phyloP scores from a whole-genome alignment of 1,284 basidiomycete species.

The Puccinia horiana region DNA sequence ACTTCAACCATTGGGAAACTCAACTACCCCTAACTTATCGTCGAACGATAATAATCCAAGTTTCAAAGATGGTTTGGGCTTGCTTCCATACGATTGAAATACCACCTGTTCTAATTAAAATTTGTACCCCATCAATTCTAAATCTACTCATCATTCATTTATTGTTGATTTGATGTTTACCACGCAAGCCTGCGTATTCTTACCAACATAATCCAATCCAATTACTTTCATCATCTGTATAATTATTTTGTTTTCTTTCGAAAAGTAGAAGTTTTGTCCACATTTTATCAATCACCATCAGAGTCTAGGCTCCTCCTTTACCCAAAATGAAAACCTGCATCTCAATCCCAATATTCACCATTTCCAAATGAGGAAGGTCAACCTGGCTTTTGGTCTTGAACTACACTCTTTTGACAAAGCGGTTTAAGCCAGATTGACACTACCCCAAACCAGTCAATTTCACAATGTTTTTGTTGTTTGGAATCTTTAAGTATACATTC shows the following conservation, averaged over 20 bases:
- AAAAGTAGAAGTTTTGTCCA: slow-evolving; percentile 9
- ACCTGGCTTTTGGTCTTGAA: not conserved
- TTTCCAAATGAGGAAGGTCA: not conserved
- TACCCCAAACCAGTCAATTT: too few relatives aligned
- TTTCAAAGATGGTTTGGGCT: not conserved
- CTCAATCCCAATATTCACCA: not conserved
- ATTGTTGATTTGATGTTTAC: not conserved
- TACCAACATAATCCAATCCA: not conserved
- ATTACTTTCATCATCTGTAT: too few relatives aligned
- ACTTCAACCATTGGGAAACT: not conserved
- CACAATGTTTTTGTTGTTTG: too few relatives aligned
- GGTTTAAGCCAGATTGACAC: not conserved
- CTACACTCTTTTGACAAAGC: not conserved
- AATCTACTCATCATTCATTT: not conserved
- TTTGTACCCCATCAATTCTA: not conserved
- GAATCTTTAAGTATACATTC: too few relatives aligned
- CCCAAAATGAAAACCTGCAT: not conserved
- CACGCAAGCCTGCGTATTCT: not conserved
- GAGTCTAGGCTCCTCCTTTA: not conserved
- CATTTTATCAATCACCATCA: not conserved
- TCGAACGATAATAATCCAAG: not conserved
- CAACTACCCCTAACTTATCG: not conserved
- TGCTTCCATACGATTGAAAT: not conserved
- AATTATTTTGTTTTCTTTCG: not conserved
- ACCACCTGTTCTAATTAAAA: not conserved